A percentile compares a stretch with the other conserved stretches of the same genome.
Conservation (phyloP, 345 rosid species). For the Citrus trifoliata region DNA sequence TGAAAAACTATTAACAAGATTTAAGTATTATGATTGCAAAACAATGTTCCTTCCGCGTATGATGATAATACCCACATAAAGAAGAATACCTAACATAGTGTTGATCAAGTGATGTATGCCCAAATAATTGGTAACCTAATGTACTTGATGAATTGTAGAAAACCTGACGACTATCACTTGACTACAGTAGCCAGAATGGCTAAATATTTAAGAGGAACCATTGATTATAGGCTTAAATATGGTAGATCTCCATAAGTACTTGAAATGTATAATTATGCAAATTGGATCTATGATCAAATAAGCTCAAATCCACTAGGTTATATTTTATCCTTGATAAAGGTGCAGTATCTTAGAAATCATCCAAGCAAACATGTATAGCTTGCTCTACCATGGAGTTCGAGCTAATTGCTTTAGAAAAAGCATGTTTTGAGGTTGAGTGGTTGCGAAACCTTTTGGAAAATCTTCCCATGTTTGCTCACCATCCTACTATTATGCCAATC, state of each 20-base stretch:
- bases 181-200: accelerated
- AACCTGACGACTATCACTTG: background rate
- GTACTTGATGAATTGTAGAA: background rate
- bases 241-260: background rate
- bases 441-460: too few relatives aligned
- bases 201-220: background rate
- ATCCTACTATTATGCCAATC: too few relatives aligned
- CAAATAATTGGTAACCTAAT: background rate
- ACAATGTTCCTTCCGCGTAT: too few relatives aligned
- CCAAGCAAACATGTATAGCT: background rate
- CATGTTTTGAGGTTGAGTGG: too few relatives aligned
- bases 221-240: background rate
- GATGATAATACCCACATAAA: too few relatives aligned
- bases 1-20: background rate
- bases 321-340: background rate
- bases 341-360: background rate
- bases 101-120: too few relatives aligned
- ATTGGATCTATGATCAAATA: too few relatives aligned
- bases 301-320: too few relatives aligned
- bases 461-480: too few relatives aligned
- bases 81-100: too few relatives aligned
- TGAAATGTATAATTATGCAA: too few relatives aligned
- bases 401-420: too few relatives aligned
- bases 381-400: background rate
- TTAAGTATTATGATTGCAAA: background rate